A percentile compares a stretch with the other conserved stretches of the same genome.
Evolutionary conservation across 805 yeast species (phyloP).

Genomic region (Clavispora asparagi): DNA sequence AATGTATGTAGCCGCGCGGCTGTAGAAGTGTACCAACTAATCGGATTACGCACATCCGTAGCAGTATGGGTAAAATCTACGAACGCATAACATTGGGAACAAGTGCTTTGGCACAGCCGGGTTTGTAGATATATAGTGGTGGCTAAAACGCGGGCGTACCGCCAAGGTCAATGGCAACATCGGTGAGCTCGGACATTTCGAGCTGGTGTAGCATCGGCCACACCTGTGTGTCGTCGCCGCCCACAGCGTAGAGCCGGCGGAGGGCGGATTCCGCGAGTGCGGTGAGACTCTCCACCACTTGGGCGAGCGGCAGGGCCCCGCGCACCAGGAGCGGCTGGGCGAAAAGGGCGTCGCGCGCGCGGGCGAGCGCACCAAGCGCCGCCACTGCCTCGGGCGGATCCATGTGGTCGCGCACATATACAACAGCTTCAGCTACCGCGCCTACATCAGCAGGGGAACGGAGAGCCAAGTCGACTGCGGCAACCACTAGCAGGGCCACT

Average conservation of each 20-base stretch:
- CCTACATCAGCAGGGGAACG: not conserved
- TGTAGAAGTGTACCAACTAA: too few species aligned
- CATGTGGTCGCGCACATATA: not conserved
- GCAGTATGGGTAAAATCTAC: too few species aligned
- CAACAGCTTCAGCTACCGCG: not conserved
- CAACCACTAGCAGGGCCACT: conserved; percentile 3
- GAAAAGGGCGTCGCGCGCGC: conserved; percentile 4
- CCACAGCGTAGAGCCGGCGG: conserved; percentile 1
- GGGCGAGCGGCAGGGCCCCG: conserved; percentile 2
- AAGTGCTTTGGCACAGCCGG: too few species aligned
- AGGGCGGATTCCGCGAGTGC: conserved; percentile 2
- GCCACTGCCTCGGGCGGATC: conserved; percentile 4
- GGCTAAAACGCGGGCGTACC: conserved; percentile 3
- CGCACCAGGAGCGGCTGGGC: conserved; percentile 4
- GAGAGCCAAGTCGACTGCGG: conserved; percentile 1
- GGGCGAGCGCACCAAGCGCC: conserved; percentile 4
- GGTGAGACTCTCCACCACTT: conserved; percentile 2
- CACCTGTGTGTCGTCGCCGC: conserved; percentile 3
- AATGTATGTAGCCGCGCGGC: too few species aligned
- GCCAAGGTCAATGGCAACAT: conserved; percentile 10
- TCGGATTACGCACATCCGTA: too few species aligned
- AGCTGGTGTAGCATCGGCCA: conserved; percentile 10
- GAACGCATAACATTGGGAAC: too few species aligned
- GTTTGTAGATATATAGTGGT: too few species aligned
- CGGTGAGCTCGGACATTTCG: conserved; percentile 12